phyloP scores from a whole-genome alignment of 129 eudicot genomes.

The Escallonia rubra region DNA sequence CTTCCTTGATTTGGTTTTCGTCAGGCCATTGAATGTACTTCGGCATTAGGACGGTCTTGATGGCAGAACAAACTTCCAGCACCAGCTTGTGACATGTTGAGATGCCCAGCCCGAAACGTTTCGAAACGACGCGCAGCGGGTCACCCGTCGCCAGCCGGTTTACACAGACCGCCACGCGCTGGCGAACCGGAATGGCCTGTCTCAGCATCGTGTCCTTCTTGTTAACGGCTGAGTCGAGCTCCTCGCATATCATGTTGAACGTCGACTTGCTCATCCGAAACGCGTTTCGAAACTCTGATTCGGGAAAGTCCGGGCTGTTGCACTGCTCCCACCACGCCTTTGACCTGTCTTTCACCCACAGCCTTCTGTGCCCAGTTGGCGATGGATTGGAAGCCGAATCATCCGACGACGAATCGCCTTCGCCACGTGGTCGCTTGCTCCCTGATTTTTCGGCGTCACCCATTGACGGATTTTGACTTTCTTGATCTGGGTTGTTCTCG shows the following conservation, averaged over 20 bases:
- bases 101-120: conserved; percentile 63
- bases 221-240: conserved; percentile 48
- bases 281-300: conserved; percentile 50
- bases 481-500: too few species aligned
- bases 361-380: conserved; percentile 26
- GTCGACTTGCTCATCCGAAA: conserved; percentile 65
- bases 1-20: conserved; percentile 24
- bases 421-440: not conserved
- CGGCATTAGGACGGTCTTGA: conserved; percentile 51
- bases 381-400: conserved; percentile 13
- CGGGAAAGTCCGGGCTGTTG: conserved; percentile 49
- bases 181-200: conserved; percentile 66
- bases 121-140: conserved; percentile 61
- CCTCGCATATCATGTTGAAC: conserved; percentile 57
- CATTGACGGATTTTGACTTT: too few species aligned
- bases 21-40: conserved; percentile 70
- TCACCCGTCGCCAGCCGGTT: conserved; percentile 77
- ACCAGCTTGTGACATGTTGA: conserved; percentile 83
- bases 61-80: conserved; percentile 67
- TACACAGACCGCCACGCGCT: conserved; percentile 77
- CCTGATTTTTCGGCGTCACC: not conserved
- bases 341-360: conserved; percentile 78
- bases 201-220: conserved; percentile 73
- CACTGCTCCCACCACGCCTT: conserved; percentile 84
- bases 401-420: not conserved